These are phyloP conservation scores for Phylloboletellus chloephorus DNA, from an alignment of 1,284 basidiomycete species.

Conservation along the genomic window DNA sequence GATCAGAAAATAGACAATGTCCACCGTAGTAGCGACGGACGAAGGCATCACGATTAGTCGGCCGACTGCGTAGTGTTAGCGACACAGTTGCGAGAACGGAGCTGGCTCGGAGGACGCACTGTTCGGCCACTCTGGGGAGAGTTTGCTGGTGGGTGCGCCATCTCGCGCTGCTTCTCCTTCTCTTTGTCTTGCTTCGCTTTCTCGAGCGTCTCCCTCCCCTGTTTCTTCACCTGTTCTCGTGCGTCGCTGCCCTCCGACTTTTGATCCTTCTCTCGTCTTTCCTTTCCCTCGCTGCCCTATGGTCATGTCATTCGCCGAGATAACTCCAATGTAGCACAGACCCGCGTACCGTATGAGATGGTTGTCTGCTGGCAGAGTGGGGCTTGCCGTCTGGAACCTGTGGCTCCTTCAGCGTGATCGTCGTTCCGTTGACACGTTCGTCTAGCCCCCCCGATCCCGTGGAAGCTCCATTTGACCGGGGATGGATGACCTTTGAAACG, in stretches of 20 bases:
- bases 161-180: neutral
- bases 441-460: slow-evolving; percentile 22
- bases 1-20: slow-evolving; percentile 13
- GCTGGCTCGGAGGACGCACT: slow-evolving; percentile 10
- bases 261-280: neutral
- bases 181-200: neutral
- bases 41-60: neutral
- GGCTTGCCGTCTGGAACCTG: slow-evolving; percentile 10
- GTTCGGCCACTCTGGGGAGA: too few species aligned
- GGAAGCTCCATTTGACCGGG: slow-evolving; percentile 17
- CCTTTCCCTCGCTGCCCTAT: slow-evolving; percentile 2
- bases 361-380: neutral
- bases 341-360: slow-evolving; percentile 10
- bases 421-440: slow-evolving; percentile 1
- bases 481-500: slow-evolving; percentile 24
- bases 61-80: slow-evolving; percentile 6
- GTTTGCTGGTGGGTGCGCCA: neutral
- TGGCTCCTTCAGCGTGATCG: slow-evolving; percentile 13
- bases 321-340: neutral
- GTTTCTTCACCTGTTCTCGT: neutral
- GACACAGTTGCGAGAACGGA: neutral
- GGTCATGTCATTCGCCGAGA: slow-evolving; percentile 1
- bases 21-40: neutral
- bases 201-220: neutral
- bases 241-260: too few species aligned